A percentile compares a stretch with the other conserved stretches of the same genome.
These are phyloP conservation scores for Rhynchospora breviuscula DNA, from an alignment of 176 grass and related monocot species.

Conservation along the genomic window DNA sequence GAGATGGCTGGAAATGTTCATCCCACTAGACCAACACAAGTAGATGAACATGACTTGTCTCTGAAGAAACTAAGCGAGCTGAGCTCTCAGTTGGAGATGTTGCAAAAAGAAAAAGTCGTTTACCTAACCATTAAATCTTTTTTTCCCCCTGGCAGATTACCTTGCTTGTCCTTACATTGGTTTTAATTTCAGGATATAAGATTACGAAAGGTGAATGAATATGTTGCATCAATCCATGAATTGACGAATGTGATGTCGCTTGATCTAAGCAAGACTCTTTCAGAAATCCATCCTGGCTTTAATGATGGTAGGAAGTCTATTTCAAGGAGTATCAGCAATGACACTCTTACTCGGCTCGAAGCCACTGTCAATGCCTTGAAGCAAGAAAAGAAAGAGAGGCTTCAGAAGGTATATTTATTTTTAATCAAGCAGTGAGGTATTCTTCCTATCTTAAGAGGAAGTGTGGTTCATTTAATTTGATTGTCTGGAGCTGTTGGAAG, in stretches of 20 bases:
- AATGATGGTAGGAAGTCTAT: conserved; percentile 32
- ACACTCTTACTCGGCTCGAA: conserved; percentile 46
- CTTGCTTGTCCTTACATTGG: conserved; percentile 9
- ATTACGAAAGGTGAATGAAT: conserved; percentile 54
- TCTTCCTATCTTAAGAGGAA: neutral
- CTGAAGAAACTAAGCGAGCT: conserved; percentile 45
- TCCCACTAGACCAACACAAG: conserved; percentile 34
- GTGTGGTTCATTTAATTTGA: neutral
- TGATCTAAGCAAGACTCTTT: conserved; percentile 53
- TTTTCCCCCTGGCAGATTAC: neutral
- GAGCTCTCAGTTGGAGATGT: conserved; percentile 51
- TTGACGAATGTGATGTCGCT: conserved; percentile 62
- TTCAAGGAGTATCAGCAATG: conserved; percentile 56
- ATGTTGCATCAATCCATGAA: conserved; percentile 52
- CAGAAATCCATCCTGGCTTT: conserved; percentile 72
- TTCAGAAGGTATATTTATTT: conserved; percentile 47
- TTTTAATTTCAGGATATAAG: conserved; percentile 54
- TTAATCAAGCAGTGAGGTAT: neutral
- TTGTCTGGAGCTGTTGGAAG: neutral
- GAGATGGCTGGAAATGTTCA: conserved; percentile 69
- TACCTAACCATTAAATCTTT: neutral
- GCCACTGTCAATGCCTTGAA: conserved; percentile 50
- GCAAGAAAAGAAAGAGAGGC: conserved; percentile 66
- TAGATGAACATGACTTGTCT: conserved; percentile 63
- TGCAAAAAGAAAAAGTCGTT: conserved; percentile 72